Base-by-base conservation (phyloP, 208 protist species). In the Wallacemonas rigidus region DNA sequence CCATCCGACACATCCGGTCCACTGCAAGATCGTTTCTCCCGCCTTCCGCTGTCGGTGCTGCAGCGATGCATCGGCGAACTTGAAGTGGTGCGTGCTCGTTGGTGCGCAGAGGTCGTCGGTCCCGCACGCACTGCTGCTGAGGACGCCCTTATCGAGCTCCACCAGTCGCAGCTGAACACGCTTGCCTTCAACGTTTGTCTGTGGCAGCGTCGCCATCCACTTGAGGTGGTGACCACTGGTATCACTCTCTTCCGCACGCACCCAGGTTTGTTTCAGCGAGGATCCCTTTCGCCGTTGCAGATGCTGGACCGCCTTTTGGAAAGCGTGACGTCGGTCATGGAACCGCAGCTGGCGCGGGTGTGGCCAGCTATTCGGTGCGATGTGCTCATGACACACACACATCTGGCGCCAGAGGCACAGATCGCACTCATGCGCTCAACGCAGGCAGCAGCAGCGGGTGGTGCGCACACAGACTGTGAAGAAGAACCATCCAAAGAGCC, bases 191-290 rank as follows among this genome's bases (percentile, higher is more conserved):
- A 91, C 69, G 71, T 94, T 50, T 83, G 76, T 47, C 80, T 91
- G 45, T 95, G 90, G 88, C 90, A 95, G 73, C 80, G 90, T 7
- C 83, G 85, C 0, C 78, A 91, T 67, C 90, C 90, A 39, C 72
- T 93, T 0, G 74, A 74, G 15, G 67, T 95, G 15, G 44, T 93
- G 2, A 40, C 70, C 2, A 69, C 62, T 11, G 76, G 85, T 8
- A 68, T 95, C 11, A 67, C 82, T 2, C 76, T 88, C 43, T 72
- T 75, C 51, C 65, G 71, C 7, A 43, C n/a, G 17, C 54, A 84
- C 17, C 81, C 35, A 17, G 35, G 51, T 11, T 40, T 48, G 44
- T 74, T 76, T 55, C 35, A 39, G n/a, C 39, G 50, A 1, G 48
- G 54, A 3, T 51, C 40, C 7, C 54, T n/a, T 71, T 74, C 63